A percentile compares a stretch with the other conserved stretches of the same genome.
phyloP scores from a whole-genome alignment of 2,329 filamentous ascomycete species.

The Tolypocladium pustulatum region DNA sequence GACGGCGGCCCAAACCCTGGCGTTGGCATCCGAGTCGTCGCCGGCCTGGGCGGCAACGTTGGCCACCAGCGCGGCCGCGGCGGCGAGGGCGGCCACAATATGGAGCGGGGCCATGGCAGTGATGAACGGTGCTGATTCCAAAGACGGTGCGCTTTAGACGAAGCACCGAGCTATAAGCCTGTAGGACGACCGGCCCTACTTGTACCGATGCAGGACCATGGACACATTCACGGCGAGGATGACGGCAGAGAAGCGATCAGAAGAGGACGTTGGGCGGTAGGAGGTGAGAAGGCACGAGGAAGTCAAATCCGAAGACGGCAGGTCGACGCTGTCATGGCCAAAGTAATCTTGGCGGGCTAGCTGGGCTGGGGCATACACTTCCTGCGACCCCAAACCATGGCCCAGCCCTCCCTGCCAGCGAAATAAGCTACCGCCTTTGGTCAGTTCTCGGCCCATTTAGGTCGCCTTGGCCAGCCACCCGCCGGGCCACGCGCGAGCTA shows the following conservation, averaged over 20 bases:
- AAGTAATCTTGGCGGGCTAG: not conserved
- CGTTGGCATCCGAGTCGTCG: conserved; percentile 14
- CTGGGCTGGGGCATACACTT: not conserved
- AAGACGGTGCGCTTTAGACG: not conserved
- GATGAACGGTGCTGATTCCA: not conserved
- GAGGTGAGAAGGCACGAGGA: not conserved
- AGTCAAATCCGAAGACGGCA: not conserved
- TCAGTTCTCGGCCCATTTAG: not conserved
- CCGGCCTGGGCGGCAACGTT: conserved; percentile 17
- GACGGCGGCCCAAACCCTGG: conserved; percentile 38
- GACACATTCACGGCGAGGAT: not conserved
- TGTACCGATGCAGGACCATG: not conserved
- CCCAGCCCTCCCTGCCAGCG: too few relatives aligned
- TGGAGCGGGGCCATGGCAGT: conserved; percentile 9
- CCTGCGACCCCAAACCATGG: too few relatives aligned
- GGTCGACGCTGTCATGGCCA: not conserved
- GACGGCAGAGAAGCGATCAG: not conserved
- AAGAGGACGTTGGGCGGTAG: not conserved
- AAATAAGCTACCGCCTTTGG: not conserved
- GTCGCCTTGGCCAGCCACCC: not conserved
- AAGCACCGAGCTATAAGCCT: not conserved
- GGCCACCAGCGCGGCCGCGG: conserved; percentile 10
- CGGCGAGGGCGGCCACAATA: conserved; percentile 4
- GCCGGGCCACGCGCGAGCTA: not conserved
- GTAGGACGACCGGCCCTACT: not conserved